Base-by-base conservation (phyloP, 1,139 yeast species). In the Suhomyces anneliseae region DNA sequence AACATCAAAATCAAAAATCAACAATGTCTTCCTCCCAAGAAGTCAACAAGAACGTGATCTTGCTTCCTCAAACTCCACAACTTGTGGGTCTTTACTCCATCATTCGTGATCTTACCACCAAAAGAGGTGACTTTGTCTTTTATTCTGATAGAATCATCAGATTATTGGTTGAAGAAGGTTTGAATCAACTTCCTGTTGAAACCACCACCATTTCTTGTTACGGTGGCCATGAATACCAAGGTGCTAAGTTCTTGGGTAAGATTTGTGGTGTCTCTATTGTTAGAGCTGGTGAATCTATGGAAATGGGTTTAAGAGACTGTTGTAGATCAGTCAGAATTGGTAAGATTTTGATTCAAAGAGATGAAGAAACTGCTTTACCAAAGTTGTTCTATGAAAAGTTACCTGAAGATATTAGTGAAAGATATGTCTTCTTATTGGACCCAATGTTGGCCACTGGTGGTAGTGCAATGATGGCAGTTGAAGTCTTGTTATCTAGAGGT, bases 371-470 rank as follows among this genome's bases (percentile, higher is more conserved):
- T 9, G 80, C 82, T 12, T 65, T 76, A 56, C 93, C 95, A 39
- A 85, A 85, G 64, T 69, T 87, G 52, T 93, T 87, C 68, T 93
- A 92, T 66, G 97, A 89, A 58, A 93, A 93, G 67, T 78, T 93
- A 55, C 99, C 99, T 27, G 90, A 83, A 53, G 99, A 93, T 61
- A 92, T 93, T 53, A 72, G 85, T 44, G 87, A 87, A 33, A 79
- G 99, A 57, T 93, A 84, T 60, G 98, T 93, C 24, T 87, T 93
- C 63, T 73, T 93, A 61, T 75, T 93, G 56, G 99, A 93, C 61
- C 99, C 99, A 49, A 88, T 93, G 96, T 79, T 93, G 63, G 99
- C 99, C 36, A 93, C 99, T 24, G 99, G 99, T 52, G 99, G 99
- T 44, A 87, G 96, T 53, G 99, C 98, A 11, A 83, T 89, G 72